These are phyloP conservation scores for Fusarium kyushuense DNA, from an alignment of 2,329 filamentous ascomycete species.

Conservation along the genomic window DNA sequence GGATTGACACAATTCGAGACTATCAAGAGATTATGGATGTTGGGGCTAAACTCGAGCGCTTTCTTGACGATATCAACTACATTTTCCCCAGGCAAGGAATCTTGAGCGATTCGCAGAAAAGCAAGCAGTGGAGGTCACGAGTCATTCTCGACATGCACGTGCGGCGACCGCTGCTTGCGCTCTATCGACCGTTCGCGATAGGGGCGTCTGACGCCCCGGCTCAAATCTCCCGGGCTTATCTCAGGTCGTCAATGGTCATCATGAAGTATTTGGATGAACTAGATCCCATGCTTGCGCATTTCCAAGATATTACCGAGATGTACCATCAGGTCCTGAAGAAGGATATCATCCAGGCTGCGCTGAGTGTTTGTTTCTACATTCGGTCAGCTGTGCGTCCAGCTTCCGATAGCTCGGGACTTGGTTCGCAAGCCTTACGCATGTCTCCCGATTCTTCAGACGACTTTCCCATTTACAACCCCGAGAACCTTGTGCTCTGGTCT, in stretches of 20 bases:
- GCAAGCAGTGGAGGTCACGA: slow-evolving; percentile 64
- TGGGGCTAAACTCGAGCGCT: slow-evolving; percentile 64
- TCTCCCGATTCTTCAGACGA: slow-evolving; percentile 54
- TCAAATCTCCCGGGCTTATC: slow-evolving; percentile 64
- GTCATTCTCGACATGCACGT: slow-evolving; percentile 67
- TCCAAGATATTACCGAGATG: slow-evolving; percentile 63
- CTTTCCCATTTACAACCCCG: slow-evolving; percentile 51
- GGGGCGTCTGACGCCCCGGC: slow-evolving; percentile 63
- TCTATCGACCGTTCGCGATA: slow-evolving; percentile 68
- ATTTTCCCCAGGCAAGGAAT: slow-evolving; percentile 62
- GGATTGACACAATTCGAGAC: slow-evolving; percentile 65
- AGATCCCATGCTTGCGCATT: slow-evolving; percentile 61
- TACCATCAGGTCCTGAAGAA: slow-evolving; percentile 65
- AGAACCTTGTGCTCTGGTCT: slow-evolving; percentile 58
- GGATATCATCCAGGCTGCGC: slow-evolving; percentile 66
- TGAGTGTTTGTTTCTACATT: slow-evolving; percentile 69
- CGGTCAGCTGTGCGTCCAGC: slow-evolving; percentile 50
- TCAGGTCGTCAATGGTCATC: slow-evolving; percentile 68
- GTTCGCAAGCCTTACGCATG: slow-evolving; percentile 50
- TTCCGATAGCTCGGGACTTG: slow-evolving; percentile 48
- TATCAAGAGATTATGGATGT: slow-evolving; percentile 66
- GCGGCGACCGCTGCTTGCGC: slow-evolving; percentile 62
- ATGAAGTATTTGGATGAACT: slow-evolving; percentile 67
- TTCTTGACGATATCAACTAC: slow-evolving; percentile 66
- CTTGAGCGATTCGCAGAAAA: slow-evolving; percentile 58